Evolutionary conservation across 176 grass and related monocot species (phyloP).

Genomic region (Hordeum marinum): DNA sequence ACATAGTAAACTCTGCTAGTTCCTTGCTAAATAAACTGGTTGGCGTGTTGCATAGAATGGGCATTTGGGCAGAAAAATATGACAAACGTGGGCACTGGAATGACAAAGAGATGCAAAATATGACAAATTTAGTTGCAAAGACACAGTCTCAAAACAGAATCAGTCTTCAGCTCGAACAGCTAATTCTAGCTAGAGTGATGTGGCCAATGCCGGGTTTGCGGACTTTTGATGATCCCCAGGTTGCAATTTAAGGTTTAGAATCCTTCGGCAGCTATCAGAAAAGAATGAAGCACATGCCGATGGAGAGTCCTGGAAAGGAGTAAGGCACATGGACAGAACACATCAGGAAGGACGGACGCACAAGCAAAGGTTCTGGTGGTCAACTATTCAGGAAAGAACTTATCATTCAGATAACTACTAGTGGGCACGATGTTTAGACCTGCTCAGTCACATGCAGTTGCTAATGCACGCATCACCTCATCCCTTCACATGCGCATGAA

Average conservation of each 20-base stretch:
- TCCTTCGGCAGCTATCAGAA: neutral
- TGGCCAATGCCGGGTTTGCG: neutral
- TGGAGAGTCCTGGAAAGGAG: neutral
- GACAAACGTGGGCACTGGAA: neutral
- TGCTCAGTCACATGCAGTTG: constrained; percentile 9
- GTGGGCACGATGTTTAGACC: neutral
- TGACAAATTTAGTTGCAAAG: too few relatives aligned
- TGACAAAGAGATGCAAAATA: too few relatives aligned
- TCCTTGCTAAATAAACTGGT: neutral
- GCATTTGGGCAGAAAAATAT: neutral
- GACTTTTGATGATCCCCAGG: neutral
- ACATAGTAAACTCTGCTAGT: neutral
- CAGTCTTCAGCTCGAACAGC: neutral
- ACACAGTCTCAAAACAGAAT: neutral
- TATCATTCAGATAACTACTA: neutral
- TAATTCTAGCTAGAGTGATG: neutral
- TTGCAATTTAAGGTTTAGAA: neutral
- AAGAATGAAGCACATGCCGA: neutral
- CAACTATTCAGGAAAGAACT: constrained; percentile 7
- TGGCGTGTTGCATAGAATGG: neutral
- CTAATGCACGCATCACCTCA: neutral
- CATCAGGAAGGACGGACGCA: constrained; percentile 15
- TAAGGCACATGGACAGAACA: constrained; percentile 8
- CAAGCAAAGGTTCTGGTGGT: constrained; percentile 11
- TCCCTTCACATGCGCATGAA: neutral